Evolutionary conservation across 768 basidiomycete genomes (phyloP), one percentile per base, ranked within the genome.

Genomic region (Mycena haematopus): DNA sequence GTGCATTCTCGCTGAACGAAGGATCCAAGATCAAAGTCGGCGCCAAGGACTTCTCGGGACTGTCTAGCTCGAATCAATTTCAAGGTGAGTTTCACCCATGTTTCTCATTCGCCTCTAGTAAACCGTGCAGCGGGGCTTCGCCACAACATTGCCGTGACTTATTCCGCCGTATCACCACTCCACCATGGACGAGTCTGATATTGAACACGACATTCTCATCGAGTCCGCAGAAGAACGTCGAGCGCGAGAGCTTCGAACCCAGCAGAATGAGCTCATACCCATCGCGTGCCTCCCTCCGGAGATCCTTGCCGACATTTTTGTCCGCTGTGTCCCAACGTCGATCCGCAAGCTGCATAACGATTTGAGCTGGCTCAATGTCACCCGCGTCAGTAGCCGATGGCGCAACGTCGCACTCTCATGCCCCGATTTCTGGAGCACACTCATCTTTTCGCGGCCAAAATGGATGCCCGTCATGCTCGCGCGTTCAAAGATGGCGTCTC

Each of bases 261-360:
- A 35, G 35, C 44, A 52, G 14, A 63, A 68, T 56, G 61, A 45
- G 27, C 62, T 61, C n/a, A 56, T 49, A 1, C 58, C 60, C 31
- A 65, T 69, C 52, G 44, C 57, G 19, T 40, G 58, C 44, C 51
- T 66, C 10, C 68, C 68, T 19, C 59, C 62, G 29, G 68, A 69
- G 47, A 58, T 69, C n/a, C 56, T 69, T 9, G 63, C 60, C 7
- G 52, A 65, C 31, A 65, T 67, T 35, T 69, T 69, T 51, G 63
- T 61, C 33, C 60, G 56, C 40, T 65, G 68, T 24, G 54, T 69
- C 35, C 68, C 68, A 22, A 52, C 45, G 3, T 54, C 62, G 31
- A 21, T 58, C 19, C 35, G 36, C 24, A 40, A 25, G 19, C 14
- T 60, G 54, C 44, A 36, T 27, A 33, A 6, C 35, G 54, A 66